Evolutionary conservation across 2,329 filamentous ascomycete genomes (phyloP), one percentile per base, ranked within the genome.

Genomic region (Trichoderma sp.): DNA sequence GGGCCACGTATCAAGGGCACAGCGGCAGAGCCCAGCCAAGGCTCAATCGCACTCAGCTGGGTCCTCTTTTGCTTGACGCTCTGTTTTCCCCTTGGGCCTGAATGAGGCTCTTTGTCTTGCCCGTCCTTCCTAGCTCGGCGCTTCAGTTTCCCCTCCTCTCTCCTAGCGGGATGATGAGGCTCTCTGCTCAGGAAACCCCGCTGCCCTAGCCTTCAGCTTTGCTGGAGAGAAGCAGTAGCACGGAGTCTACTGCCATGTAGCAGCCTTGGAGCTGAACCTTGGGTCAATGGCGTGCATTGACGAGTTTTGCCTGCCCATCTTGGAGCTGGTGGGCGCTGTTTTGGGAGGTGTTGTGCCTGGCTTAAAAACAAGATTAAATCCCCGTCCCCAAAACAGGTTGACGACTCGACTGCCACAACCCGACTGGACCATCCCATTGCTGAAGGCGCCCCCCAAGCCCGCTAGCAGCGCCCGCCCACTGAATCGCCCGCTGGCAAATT

Each of bases 111-210:
- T 27, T 64, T 34, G 19, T 45, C 35, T 34, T 45, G 35, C 39
- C 56, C 34, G 32, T 39, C 34, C 34, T 39, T 25, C 25, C 37
- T 57, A 48, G 52, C 37, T 56, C 52, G 63, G 63, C 63, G 63
- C 63, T 53, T 54, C 50, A 27, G 63, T n/a, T 65, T 25, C 63
- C 63, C 50, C 63, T 34, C 39, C 29, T 25, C 50, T 32, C 10
- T 27, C 37, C 39, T 65, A 65, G 63, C 63, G 63, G 61, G 63
- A 65, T 48, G 63, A 48, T 65, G 63, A 65, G 63, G 63, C 63
- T 65, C 63, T 65, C 63, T 57, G 13, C 29, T 48, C 37, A 57
- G 37, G 29, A 65, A 42, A 65, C 63, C 63, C 63, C 63, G 45
- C 50, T 22, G 37, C 22, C 15, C 42, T 57, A 65, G 63, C 52